phyloP scores from a whole-genome alignment of 768 basidiomycete genomes.

The Lactifluus echinatus region DNA sequence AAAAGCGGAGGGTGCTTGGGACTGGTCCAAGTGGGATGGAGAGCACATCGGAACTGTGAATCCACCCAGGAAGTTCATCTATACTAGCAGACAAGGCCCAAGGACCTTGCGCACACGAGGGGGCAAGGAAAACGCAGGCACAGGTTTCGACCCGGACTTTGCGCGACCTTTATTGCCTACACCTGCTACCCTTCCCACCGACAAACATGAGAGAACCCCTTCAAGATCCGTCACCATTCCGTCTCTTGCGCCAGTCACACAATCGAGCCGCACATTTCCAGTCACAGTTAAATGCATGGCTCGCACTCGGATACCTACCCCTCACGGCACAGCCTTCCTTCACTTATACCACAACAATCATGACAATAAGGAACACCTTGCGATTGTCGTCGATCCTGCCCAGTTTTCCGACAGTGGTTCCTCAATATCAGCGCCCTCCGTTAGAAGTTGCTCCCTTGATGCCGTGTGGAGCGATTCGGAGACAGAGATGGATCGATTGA shows the following conservation, averaged over 20 bases:
- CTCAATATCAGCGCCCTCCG: slow-evolving; percentile 34
- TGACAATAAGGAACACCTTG: slow-evolving; percentile 92
- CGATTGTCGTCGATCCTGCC: slow-evolving; percentile 86
- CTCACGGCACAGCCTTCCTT: slow-evolving; percentile 86
- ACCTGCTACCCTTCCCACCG: slow-evolving; percentile 29
- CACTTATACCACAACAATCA: slow-evolving; percentile 92
- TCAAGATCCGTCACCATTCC: slow-evolving; percentile 17
- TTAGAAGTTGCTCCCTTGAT: slow-evolving; percentile 77
- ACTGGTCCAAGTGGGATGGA: slow-evolving; percentile 49
- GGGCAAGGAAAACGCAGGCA: slow-evolving; percentile 45
- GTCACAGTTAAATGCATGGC: slow-evolving; percentile 91
- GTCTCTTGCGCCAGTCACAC: slow-evolving; percentile 4
- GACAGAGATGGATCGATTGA: slow-evolving; percentile 89
- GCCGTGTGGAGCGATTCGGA: slow-evolving; percentile 76
- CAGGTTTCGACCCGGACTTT: slow-evolving; percentile 30
- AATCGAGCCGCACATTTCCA: slow-evolving; percentile 20
- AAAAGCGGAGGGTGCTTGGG: slow-evolving; percentile 44
- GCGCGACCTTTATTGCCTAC: slow-evolving; percentile 31
- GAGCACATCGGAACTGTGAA: slow-evolving; percentile 33
- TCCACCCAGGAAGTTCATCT: slow-evolving; percentile 43
- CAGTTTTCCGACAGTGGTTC: slow-evolving; percentile 53
- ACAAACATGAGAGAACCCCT: slow-evolving; percentile 32
- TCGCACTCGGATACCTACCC: slow-evolving; percentile 93
- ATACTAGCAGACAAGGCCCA: slow-evolving; percentile 71
- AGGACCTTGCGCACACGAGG: slow-evolving; percentile 48